These are phyloP conservation scores for Phytopythium ostracodes DNA, from an alignment of 352 stramenopile genomes.

Conservation along the genomic window DNA sequence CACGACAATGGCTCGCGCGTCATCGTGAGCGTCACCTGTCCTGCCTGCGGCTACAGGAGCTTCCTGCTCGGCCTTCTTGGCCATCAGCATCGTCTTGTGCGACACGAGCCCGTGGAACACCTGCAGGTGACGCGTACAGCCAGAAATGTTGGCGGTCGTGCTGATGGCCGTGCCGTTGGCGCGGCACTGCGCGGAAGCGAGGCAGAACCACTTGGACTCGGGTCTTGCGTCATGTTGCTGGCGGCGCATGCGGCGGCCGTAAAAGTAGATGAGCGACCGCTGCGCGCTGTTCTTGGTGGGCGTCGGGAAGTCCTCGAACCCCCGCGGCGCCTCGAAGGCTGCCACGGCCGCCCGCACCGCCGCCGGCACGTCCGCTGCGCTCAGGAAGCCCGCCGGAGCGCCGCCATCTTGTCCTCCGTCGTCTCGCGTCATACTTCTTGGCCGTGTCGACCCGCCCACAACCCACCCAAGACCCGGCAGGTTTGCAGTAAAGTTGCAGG, in stretches of 20 bases:
- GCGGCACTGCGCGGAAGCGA: conserved; percentile 17
- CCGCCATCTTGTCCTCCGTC: too few species aligned
- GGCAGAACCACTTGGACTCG: conserved; percentile 23
- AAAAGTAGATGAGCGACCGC: conserved; percentile 24
- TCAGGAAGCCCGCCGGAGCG: too few species aligned
- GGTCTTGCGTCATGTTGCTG: neutral
- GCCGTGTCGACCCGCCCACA: too few species aligned
- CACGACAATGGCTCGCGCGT: too few species aligned
- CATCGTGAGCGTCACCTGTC: too few species aligned
- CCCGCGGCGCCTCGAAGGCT: conserved; percentile 11
- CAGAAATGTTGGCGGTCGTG: conserved; percentile 20
- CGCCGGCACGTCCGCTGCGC: neutral
- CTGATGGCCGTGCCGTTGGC: conserved; percentile 19
- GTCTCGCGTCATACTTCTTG: too few species aligned
- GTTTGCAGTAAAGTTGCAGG: too few species aligned
- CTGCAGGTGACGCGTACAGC: conserved; percentile 20
- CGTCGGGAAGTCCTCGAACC: conserved; percentile 14
- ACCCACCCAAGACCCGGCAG: too few species aligned
- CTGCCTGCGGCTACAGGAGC: neutral
- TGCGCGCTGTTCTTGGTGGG: conserved; percentile 23
- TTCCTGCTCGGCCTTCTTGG: neutral
- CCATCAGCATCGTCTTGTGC: conserved; percentile 16
- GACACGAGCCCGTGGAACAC: conserved; percentile 22
- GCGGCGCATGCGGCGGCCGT: conserved; percentile 15
- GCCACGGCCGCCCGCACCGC: conserved; percentile 10